phyloP scores from a whole-genome alignment of 192 early-diverging fungal genomes.

The Backusella macrospora region DNA sequence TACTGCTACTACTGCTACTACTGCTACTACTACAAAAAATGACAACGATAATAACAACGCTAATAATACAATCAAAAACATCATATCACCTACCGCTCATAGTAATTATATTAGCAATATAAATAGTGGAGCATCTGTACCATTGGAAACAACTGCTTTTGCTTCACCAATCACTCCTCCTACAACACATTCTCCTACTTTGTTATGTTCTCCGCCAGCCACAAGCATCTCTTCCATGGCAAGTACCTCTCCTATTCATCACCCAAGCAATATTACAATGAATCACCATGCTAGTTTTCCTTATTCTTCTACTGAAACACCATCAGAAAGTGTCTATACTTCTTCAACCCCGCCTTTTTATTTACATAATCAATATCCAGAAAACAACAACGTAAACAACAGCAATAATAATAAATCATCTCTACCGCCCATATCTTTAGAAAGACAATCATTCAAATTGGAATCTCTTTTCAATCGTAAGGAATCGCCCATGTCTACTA shows the following conservation, averaged over 20 bases:
- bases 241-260: background rate
- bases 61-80: background rate
- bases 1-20: background rate
- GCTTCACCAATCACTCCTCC: background rate
- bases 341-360: background rate
- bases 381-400: background rate
- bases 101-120: constrained; percentile 9
- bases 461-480: constrained; percentile 22
- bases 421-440: constrained; percentile 19
- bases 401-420: background rate
- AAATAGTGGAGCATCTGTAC: constrained; percentile 9
- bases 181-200: background rate
- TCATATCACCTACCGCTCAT: background rate
- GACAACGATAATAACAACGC: background rate
- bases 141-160: background rate
- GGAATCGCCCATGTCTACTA: background rate
- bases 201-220: background rate
- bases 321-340: background rate
- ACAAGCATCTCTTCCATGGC: constrained; percentile 1
- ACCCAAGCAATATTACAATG: background rate
- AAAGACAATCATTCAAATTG: constrained; percentile 5
- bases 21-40: background rate
- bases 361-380: background rate
- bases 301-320: background rate
- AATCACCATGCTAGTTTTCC: background rate